phyloP scores from a whole-genome alignment of 371 early-diverging fungal species.

The Zychaea mexicana region DNA sequence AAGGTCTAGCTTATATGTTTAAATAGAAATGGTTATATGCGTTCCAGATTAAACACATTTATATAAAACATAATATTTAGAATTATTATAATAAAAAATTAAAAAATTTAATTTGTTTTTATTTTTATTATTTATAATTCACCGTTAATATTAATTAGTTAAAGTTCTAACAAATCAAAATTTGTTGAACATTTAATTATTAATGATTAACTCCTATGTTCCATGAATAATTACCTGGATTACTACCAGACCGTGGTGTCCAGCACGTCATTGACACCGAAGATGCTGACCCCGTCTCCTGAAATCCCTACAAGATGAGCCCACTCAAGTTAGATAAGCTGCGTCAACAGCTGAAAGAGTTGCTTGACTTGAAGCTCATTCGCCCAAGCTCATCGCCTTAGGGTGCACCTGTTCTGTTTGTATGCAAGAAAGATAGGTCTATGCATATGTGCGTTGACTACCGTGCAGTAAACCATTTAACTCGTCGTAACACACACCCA shows the following conservation, averaged over 20 bases:
- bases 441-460: slow-evolving; percentile 52
- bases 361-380: slow-evolving; percentile 14
- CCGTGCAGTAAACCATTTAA: slow-evolving; percentile 27
- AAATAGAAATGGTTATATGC: too few species aligned
- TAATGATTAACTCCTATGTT: too few species aligned
- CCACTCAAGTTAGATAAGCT: slow-evolving; percentile 28
- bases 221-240: slow-evolving; percentile 1
- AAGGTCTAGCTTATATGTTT: too few species aligned
- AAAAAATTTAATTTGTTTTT: too few species aligned
- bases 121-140: too few species aligned
- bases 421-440: slow-evolving; percentile 10
- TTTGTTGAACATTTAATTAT: too few species aligned
- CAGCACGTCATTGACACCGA: slow-evolving; percentile 9
- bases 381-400: slow-evolving; percentile 21
- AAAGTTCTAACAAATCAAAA: too few species aligned
- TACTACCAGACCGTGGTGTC: slow-evolving; percentile 3
- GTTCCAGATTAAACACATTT: too few species aligned
- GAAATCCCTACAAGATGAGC: slow-evolving; percentile 29
- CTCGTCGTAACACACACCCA: neutral
- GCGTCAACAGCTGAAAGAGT: slow-evolving; percentile 10
- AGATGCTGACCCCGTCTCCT: slow-evolving; percentile 1
- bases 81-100: too few species aligned
- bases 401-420: slow-evolving; percentile 24
- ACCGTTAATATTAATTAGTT: too few species aligned
- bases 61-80: too few species aligned